A percentile compares a stretch with the other conserved stretches of the same genome.
Evolutionary conservation across 257 asterid genomes (phyloP).

Genomic region (Lithospermum erythrorhizon): DNA sequence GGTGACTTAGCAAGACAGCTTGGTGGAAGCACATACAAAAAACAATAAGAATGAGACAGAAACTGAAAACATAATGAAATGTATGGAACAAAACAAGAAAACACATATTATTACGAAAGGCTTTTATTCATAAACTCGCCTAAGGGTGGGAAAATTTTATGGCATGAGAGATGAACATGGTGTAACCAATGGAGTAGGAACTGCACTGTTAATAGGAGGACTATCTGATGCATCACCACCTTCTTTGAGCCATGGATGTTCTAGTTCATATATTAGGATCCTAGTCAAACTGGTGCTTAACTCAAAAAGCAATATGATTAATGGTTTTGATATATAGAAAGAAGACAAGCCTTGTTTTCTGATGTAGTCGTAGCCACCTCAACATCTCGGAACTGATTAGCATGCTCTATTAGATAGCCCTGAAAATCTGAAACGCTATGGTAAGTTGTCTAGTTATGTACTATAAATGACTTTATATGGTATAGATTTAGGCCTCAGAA

Average conservation of each 20-base stretch:
- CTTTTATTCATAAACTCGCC: too few relatives aligned
- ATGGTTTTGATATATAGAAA: background rate
- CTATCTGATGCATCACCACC: conserved; percentile 83
- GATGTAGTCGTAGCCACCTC: too few relatives aligned
- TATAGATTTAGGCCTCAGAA: background rate
- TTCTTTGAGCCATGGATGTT: conserved; percentile 87
- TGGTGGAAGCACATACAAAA: background rate
- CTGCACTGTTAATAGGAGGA: conserved; percentile 83
- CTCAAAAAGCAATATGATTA: background rate
- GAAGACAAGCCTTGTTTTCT: too few relatives aligned
- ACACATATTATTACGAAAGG: too few relatives aligned
- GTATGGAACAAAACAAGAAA: background rate
- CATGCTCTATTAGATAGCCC: too few relatives aligned
- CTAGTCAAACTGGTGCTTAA: conserved; percentile 1
- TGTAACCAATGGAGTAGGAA: conserved; percentile 6
- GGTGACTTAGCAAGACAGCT: conserved; percentile 5
- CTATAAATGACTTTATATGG: background rate
- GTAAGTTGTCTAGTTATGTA: background rate
- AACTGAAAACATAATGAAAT: background rate
- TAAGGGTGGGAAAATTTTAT: too few relatives aligned
- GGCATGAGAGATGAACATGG: background rate
- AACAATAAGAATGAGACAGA: background rate
- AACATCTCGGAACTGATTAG: too few relatives aligned
- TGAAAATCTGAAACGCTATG: background rate
- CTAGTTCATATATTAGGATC: conserved; percentile 27